Conservation (phyloP, 257 asterid genomes). For the Euphrasia confusa region DNA sequence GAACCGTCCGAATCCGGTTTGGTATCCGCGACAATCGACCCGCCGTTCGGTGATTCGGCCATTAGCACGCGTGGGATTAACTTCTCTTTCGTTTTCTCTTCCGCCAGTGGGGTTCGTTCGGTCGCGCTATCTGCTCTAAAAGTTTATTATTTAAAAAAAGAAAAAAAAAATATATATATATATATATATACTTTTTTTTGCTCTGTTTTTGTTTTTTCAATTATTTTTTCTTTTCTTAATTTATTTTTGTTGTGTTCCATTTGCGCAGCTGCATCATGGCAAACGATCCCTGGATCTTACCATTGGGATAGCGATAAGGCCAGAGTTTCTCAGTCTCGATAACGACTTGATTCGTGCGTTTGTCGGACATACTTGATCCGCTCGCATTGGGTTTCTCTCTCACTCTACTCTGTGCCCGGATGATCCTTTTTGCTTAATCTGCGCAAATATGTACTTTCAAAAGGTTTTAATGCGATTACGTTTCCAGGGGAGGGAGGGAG, state of each 20-base stretch:
- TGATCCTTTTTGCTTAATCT: slow-evolving; percentile 51
- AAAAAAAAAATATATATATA: too few relatives aligned
- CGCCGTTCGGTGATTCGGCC: background rate
- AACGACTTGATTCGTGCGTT: too few relatives aligned
- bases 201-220: too few relatives aligned
- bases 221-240: too few relatives aligned
- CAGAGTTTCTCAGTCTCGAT: slow-evolving; percentile 35
- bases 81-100: background rate
- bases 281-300: slow-evolving; percentile 92
- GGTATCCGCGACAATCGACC: background rate
- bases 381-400: slow-evolving; percentile 34
- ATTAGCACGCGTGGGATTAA: background rate
- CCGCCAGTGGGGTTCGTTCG: background rate
- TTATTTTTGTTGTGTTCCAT: slow-evolving; percentile 36
- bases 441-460: slow-evolving; percentile 29
- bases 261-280: slow-evolving; percentile 71
- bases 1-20: background rate
- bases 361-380: slow-evolving; percentile 39
- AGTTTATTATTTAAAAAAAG: background rate
- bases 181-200: too few relatives aligned
- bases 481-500: background rate
- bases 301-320: slow-evolving; percentile 95
- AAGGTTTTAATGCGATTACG: slow-evolving; percentile 18
- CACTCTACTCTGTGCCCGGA: slow-evolving; percentile 26
- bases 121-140: too few relatives aligned